A percentile compares a stretch with the other conserved stretches of the same genome.
Evolutionary conservation across 2,329 filamentous ascomycete genomes (phyloP).

Genomic region (Aspergillus phoenicis): DNA sequence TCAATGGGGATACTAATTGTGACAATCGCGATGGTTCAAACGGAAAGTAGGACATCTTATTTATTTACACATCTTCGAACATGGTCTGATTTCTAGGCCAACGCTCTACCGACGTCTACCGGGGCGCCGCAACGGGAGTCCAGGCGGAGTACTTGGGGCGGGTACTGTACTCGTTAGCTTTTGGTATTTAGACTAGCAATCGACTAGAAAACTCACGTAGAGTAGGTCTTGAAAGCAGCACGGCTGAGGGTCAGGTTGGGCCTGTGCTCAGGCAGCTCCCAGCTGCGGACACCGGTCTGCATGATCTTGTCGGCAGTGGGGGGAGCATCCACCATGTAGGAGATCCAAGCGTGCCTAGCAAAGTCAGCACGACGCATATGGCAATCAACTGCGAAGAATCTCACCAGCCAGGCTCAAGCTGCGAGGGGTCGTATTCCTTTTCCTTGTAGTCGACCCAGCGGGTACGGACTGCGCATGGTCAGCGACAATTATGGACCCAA

Average conservation of each 20-base stretch:
- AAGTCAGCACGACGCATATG: neutral
- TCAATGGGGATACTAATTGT: constrained; percentile 9
- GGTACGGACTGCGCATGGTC: constrained; percentile 69
- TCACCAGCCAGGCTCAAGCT: constrained; percentile 89
- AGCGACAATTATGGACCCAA: constrained; percentile 18
- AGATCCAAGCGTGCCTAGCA: constrained; percentile 88
- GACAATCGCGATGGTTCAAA: constrained; percentile 24
- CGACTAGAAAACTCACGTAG: constrained; percentile 68
- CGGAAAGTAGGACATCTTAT: constrained; percentile 31
- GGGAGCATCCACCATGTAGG: constrained; percentile 86
- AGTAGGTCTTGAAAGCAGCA: constrained; percentile 89
- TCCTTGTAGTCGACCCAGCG: constrained; percentile 97
- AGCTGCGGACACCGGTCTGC: constrained; percentile 66
- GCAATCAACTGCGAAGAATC: constrained; percentile 4
- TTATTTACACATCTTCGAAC: constrained; percentile 39
- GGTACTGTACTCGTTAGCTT: constrained; percentile 24
- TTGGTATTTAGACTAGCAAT: no score
- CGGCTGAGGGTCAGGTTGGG: constrained; percentile 75
- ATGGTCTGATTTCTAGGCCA: constrained; percentile 7
- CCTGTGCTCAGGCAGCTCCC: constrained; percentile 74
- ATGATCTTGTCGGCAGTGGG: constrained; percentile 75
- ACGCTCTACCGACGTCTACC: constrained; percentile 26
- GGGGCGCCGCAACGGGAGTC: constrained; percentile 40
- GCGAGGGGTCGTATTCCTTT: constrained; percentile 64
- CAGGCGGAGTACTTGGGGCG: constrained; percentile 40